Evolutionary conservation across 768 basidiomycete genomes (phyloP), one percentile per base, ranked within the genome.

Genomic region (Ephemerocybe angulata): DNA sequence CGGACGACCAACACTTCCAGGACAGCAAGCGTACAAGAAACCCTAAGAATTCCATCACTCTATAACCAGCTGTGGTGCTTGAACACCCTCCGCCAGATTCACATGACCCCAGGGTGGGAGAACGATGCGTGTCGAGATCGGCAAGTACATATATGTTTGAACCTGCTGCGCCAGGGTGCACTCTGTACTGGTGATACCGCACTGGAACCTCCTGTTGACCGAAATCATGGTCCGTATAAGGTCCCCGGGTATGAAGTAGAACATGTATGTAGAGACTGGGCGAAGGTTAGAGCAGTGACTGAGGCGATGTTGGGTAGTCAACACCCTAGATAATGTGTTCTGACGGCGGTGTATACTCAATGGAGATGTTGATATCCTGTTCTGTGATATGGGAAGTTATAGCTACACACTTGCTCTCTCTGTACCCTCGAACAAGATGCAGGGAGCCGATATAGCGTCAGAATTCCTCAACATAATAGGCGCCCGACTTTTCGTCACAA

Each of bases 141-240:
- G 13, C 50, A 47, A 5, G 54, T 52, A 1, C 48, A 54, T 28
- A 56, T 54, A 33, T 60, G 59, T 17, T 29, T 57, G 28, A 55
- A 57, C 28, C 29, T 57, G 13, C 35, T 60, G 24, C 56, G 59
- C 12, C 59, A 60, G 38, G 56, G 50, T 29, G 50, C 58, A 3
- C 53, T 60, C 6, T 60, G 59, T 48, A 50, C 44, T 12, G 56
- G 49, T 5, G 59, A 60, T n/a, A 53, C 56, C 1, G 55, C 59
- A 11, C 37, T 57, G 13, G 59, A 60, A 46, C 42, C 42, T 13
- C 13, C 13, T 22, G 42, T 22, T 44, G 22, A 22, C 27, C 42
- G 24, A 22, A 21, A 40, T 17, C n/a, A 40, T 40, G 38, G 22
- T 40, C 38, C n/a, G 22, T 40, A n/a, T n/a, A n/a, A n/a, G n/a